A percentile compares a stretch with the other conserved stretches of the same genome.
Evolutionary conservation across 257 asterid genomes (phyloP).

Genomic region (Cruciata laevipes): DNA sequence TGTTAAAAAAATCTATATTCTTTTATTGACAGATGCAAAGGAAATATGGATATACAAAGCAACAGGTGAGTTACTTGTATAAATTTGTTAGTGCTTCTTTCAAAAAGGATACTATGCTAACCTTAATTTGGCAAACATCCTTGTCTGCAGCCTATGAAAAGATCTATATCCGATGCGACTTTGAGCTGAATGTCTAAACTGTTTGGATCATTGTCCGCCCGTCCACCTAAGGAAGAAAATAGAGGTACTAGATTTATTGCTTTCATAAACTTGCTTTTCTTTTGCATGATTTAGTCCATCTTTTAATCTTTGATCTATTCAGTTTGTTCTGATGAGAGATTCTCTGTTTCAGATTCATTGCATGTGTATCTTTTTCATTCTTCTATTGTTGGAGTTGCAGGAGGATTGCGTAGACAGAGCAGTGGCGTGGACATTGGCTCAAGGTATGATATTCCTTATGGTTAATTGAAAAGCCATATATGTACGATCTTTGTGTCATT

Average conservation of each 20-base stretch:
- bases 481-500: too few species aligned
- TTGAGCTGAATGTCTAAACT: constrained; percentile 51
- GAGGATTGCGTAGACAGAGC: constrained; percentile 58
- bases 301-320: not conserved
- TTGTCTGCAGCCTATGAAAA: constrained; percentile 47
- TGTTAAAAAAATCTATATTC: constrained; percentile 18
- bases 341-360: not conserved
- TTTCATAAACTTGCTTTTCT: not conserved
- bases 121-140: constrained; percentile 11
- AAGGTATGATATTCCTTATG: constrained; percentile 33
- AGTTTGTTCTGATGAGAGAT: too few species aligned
- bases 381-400: constrained; percentile 33
- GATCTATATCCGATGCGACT: constrained; percentile 73
- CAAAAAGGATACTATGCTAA: not conserved
- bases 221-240: constrained; percentile 48
- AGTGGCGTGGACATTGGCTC: constrained; percentile 61
- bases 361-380: not conserved
- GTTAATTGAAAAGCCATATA: not conserved
- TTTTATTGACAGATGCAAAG: constrained; percentile 52
- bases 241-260: constrained; percentile 34
- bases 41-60: constrained; percentile 60
- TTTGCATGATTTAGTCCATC: not conserved
- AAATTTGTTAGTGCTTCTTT: too few species aligned
- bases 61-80: constrained; percentile 42
- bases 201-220: constrained; percentile 54